phyloP scores from a whole-genome alignment of 2,329 filamentous ascomycete species.

The Ophiocordyceps camponoti-leonardi region DNA sequence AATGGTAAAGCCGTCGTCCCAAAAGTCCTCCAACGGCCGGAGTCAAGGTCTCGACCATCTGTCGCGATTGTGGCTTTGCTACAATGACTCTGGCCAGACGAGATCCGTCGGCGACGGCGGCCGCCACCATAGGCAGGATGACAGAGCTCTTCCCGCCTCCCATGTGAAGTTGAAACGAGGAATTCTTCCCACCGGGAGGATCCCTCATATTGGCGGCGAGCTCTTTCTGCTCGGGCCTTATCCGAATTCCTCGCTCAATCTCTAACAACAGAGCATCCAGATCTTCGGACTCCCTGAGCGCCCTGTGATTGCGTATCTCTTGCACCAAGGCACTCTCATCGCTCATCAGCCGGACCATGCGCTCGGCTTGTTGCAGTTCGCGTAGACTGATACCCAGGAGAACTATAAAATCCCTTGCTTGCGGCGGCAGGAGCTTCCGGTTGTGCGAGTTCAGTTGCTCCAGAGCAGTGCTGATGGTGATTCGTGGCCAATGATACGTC shows the following conservation, averaged over 20 bases:
- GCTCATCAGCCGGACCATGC: too few relatives aligned
- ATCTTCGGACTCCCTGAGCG: constrained; percentile 3
- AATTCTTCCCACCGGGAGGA: constrained; percentile 20
- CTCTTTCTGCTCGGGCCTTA: constrained; percentile 37
- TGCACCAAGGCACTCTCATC: too few relatives aligned
- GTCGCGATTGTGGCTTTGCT: constrained; percentile 27
- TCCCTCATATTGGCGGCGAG: constrained; percentile 38
- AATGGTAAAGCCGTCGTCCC: background rate
- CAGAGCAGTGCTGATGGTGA: too few relatives aligned
- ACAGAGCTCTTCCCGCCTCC: constrained; percentile 50
- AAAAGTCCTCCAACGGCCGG: constrained; percentile 37
- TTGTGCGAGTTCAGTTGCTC: too few relatives aligned
- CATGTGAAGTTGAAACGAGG: constrained; percentile 50
- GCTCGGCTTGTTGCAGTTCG: too few relatives aligned
- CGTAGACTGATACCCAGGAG: too few relatives aligned
- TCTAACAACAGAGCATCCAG: constrained; percentile 48
- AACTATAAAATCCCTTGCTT: too few relatives aligned
- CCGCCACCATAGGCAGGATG: constrained; percentile 45
- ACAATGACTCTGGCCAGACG: constrained; percentile 39
- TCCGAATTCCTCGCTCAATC: constrained; percentile 40
- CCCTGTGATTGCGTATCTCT: too few relatives aligned
- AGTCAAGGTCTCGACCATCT: constrained; percentile 40
- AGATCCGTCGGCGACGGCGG: constrained; percentile 28
- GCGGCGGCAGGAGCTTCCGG: too few relatives aligned
- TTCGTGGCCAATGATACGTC: too few relatives aligned